Evolutionary conservation across 2,329 filamentous ascomycete genomes (phyloP).

Genomic region (Ceratocystiopsis sp.): DNA sequence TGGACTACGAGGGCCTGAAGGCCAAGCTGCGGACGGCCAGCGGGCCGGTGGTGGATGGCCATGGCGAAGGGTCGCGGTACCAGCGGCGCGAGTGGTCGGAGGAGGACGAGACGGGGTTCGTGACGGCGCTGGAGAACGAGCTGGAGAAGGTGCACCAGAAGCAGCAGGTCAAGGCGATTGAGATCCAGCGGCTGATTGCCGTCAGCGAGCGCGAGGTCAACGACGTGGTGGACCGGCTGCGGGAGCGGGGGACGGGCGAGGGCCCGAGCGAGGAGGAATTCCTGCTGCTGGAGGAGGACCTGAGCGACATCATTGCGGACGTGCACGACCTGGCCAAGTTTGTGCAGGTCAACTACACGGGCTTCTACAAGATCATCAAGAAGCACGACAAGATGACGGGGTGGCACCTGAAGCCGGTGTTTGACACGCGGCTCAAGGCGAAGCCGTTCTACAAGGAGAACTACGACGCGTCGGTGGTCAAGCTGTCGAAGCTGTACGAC

Average conservation of each 20-base stretch:
- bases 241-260: slow-evolving; percentile 39
- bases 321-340: slow-evolving; percentile 97
- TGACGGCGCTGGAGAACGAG: slow-evolving; percentile 72
- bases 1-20: slow-evolving; percentile 92
- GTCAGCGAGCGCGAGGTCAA: slow-evolving; percentile 78
- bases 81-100: slow-evolving; percentile 59
- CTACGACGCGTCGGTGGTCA: slow-evolving; percentile 89
- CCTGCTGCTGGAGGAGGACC: slow-evolving; percentile 76
- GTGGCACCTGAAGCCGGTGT: slow-evolving; percentile 90
- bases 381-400: slow-evolving; percentile 98
- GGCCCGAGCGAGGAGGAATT: slow-evolving; percentile 80
- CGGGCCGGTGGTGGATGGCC: slow-evolving; percentile 21
- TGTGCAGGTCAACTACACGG: slow-evolving; percentile 95
- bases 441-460: slow-evolving; percentile 99
- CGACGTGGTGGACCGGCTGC: slow-evolving; percentile 64
- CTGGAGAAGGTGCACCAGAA: slow-evolving; percentile 96
- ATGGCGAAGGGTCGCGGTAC: neutral
- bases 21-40: slow-evolving; percentile 62
- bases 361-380: slow-evolving; percentile 99
- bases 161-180: slow-evolving; percentile 91
- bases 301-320: slow-evolving; percentile 96
- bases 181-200: slow-evolving; percentile 82
- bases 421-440: slow-evolving; percentile 81
- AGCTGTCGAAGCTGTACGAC: slow-evolving; percentile 90
- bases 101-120: slow-evolving; percentile 80